Percentiles rank a stretch among this genome's conserved stretches.
phyloP scores from a whole-genome alignment of 2,329 filamentous ascomycete genomes.

The Verticillium nubilum region DNA sequence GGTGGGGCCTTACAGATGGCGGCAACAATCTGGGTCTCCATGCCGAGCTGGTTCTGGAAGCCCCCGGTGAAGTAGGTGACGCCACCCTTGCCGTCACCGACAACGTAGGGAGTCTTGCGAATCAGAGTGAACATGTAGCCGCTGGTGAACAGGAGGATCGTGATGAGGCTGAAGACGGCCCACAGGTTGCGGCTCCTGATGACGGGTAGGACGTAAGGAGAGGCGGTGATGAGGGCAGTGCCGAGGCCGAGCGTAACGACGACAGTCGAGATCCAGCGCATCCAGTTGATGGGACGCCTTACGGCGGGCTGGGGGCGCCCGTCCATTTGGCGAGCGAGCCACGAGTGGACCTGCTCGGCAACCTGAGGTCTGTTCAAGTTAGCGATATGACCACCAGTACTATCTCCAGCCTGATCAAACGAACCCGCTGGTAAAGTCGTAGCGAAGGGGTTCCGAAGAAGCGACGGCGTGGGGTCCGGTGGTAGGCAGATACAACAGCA shows the following conservation, averaged over 20 bases:
- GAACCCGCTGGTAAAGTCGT: constrained; percentile 80
- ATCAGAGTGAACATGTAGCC: constrained; percentile 99
- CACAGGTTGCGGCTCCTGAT: constrained; percentile 89
- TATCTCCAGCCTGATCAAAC: constrained; percentile 16
- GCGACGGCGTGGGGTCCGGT: constrained; percentile 70
- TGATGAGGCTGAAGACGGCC: constrained; percentile 83
- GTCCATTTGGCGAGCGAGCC: constrained; percentile 75
- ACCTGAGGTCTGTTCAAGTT: constrained; percentile 52
- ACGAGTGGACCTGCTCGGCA: constrained; percentile 73
- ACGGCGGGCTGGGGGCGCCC: constrained; percentile 72
- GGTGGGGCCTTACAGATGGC: constrained; percentile 70
- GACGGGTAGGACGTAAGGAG: constrained; percentile 74
- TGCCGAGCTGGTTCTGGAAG: constrained; percentile 88
- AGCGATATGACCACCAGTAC: not conserved
- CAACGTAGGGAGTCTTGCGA: constrained; percentile 88
- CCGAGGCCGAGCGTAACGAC: constrained; percentile 64
- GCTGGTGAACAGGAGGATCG: constrained; percentile 86
- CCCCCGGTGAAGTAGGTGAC: constrained; percentile 86
- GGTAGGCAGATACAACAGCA: constrained; percentile 84
- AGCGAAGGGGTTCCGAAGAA: constrained; percentile 65
- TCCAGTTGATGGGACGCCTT: constrained; percentile 80
- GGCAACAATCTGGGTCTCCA: constrained; percentile 94
- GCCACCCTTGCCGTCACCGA: constrained; percentile 76
- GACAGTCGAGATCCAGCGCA: constrained; percentile 62
- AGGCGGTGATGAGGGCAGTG: constrained; percentile 65